Evolutionary conservation across 2,329 filamentous ascomycete species (phyloP).

Genomic region (Periconia sp.): DNA sequence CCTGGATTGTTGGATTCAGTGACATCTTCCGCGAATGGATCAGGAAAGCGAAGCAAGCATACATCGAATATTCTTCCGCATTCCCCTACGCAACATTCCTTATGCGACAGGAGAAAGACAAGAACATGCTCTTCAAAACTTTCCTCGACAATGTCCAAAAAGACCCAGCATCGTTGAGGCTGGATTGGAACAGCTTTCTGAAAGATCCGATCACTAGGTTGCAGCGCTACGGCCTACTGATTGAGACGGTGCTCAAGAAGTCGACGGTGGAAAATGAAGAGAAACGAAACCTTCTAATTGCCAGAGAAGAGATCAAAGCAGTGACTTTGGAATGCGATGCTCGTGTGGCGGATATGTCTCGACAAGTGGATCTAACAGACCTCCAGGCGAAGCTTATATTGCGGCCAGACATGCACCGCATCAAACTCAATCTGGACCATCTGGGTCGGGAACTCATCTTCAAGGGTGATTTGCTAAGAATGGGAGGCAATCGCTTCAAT

Average conservation of each 20-base stretch:
- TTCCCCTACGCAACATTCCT: constrained; percentile 84
- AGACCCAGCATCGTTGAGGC: constrained; percentile 76
- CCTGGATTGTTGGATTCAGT: constrained; percentile 91
- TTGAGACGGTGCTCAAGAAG: constrained; percentile 81
- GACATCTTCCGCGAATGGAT: constrained; percentile 99
- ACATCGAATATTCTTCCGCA: constrained; percentile 86
- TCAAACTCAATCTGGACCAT: constrained; percentile 87
- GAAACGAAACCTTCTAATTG: constrained; percentile 78
- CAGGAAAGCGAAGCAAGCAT: constrained; percentile 83
- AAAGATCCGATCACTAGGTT: constrained; percentile 91
- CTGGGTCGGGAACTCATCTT: constrained; percentile 88
- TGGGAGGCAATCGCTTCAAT: constrained; percentile 84
- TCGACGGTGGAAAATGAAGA: constrained; percentile 85
- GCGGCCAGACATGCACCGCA: constrained; percentile 80
- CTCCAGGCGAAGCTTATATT: constrained; percentile 81
- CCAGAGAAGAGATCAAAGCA: constrained; percentile 86
- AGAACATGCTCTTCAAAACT: constrained; percentile 81
- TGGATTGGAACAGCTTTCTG: constrained; percentile 92
- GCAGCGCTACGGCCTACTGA: constrained; percentile 83
- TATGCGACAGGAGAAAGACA: constrained; percentile 79
- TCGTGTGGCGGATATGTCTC: constrained; percentile 88
- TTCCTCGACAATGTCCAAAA: constrained; percentile 81
- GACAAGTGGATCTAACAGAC: constrained; percentile 86
- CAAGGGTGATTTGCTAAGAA: constrained; percentile 84
- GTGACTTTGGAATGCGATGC: constrained; percentile 90